A percentile compares a stretch with the other conserved stretches of the same genome.
Evolutionary conservation across 805 yeast genomes (phyloP).

Genomic region (Candida silvicultrix): DNA sequence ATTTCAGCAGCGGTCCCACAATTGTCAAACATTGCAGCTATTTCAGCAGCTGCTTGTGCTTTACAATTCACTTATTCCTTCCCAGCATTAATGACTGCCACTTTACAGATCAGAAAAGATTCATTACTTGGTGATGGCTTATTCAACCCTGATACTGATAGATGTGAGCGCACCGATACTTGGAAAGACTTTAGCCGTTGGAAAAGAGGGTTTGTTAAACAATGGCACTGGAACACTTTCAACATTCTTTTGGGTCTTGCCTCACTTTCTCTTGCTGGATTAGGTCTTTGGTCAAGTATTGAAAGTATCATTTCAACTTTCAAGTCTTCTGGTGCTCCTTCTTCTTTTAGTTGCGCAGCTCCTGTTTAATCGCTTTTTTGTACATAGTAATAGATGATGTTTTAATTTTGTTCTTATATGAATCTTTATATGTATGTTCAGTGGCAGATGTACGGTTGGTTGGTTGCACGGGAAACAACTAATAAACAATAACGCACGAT

Average conservation of each 20-base stretch:
- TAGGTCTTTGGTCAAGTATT: slow-evolving; percentile 25
- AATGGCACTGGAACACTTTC: slow-evolving; percentile 13
- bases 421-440: no score
- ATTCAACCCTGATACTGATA: slow-evolving; percentile 7
- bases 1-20: slow-evolving; percentile 23
- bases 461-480: no score
- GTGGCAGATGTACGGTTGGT: no score
- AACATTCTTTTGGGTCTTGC: slow-evolving; percentile 19
- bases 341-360: slow-evolving; percentile 26
- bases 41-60: slow-evolving; percentile 18
- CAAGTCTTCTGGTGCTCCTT: slow-evolving; percentile 17
- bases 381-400: no score
- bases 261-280: slow-evolving; percentile 22
- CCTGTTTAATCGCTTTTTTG: slow-evolving; percentile 13
- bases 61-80: slow-evolving; percentile 18
- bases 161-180: slow-evolving; percentile 5
- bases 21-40: slow-evolving; percentile 17
- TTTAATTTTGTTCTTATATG: no score
- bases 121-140: slow-evolving; percentile 13
- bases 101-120: slow-evolving; percentile 15
- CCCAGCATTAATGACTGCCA: slow-evolving; percentile 21
- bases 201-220: slow-evolving; percentile 15
- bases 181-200: slow-evolving; percentile 10
- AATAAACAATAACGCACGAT: no score
- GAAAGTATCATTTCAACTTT: slow-evolving; percentile 22